Evolutionary conservation across 169 alveolate genomes (phyloP).

Genomic region (Babesia gibsoni): DNA sequence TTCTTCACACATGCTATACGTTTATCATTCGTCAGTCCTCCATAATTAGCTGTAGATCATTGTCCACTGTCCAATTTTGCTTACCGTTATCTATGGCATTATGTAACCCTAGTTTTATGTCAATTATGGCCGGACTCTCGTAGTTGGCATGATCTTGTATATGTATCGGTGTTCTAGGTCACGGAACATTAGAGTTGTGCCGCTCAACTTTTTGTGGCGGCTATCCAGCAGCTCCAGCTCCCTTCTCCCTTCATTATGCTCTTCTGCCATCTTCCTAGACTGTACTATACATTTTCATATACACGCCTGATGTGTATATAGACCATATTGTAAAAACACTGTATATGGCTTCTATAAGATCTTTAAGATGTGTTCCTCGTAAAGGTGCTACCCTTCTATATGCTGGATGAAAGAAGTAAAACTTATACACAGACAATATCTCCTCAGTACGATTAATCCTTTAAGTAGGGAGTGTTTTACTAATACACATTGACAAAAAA

Average conservation of each 20-base stretch:
- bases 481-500: no score
- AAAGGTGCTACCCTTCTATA: no score
- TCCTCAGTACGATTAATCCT: no score
- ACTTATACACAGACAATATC: no score
- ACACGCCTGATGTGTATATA: no score
- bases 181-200: conserved; percentile 59
- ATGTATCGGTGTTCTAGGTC: conserved; percentile 26
- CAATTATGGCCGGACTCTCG: conserved; percentile 53
- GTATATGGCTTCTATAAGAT: no score
- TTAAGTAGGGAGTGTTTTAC: no score
- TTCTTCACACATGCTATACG: conserved; percentile 22
- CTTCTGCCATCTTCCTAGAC: background rate
- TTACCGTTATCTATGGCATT: conserved; percentile 33
- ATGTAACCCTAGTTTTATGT: conserved; percentile 59
- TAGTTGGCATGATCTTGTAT: conserved; percentile 58
- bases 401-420: no score
- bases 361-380: no score
- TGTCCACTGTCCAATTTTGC: background rate
- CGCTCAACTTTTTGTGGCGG: conserved; percentile 56
- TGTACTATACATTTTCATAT: background rate
- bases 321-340: no score
- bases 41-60: background rate
- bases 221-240: conserved; percentile 32
- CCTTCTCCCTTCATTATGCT: background rate
- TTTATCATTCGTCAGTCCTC: background rate